These are phyloP conservation scores for Solanum ossicruentum DNA, from an alignment of 257 asterid species.

Conservation along the genomic window DNA sequence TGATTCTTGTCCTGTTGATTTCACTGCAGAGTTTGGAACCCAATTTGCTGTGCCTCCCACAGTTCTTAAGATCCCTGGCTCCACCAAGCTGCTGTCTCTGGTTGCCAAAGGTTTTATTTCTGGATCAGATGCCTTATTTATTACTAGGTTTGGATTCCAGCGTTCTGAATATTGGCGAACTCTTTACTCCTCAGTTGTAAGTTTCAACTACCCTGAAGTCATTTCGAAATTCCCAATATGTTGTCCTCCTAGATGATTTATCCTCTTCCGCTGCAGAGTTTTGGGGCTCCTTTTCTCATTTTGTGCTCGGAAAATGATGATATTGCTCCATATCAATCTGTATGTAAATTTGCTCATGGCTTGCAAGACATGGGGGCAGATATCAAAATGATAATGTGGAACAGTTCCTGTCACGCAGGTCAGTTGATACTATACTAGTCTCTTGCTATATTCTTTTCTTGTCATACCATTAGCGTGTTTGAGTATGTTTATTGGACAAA, in stretches of 20 bases:
- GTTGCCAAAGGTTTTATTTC: conserved; percentile 65
- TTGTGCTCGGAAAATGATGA: conserved; percentile 62
- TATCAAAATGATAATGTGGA: conserved; percentile 46
- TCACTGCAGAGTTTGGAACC: conserved; percentile 60
- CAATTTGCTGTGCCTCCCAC: conserved; percentile 52
- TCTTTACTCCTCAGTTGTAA: conserved; percentile 70
- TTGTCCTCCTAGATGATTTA: background rate
- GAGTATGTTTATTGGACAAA: background rate
- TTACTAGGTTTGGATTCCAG: conserved; percentile 73
- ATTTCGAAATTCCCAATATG: background rate
- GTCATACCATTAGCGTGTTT: background rate
- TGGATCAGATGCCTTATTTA: conserved; percentile 77
- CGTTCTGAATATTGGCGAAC: conserved; percentile 71
- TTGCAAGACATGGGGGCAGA: conserved; percentile 57
- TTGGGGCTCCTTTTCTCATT: conserved; percentile 67
- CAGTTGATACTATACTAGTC: conserved; percentile 5
- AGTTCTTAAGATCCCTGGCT: conserved; percentile 65
- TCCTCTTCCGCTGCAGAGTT: conserved; percentile 27
- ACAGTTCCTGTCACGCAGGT: conserved; percentile 37
- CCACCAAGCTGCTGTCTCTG: conserved; percentile 52
- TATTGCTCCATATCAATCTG: conserved; percentile 39
- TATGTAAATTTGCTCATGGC: conserved; percentile 41
- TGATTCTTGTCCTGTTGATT: conserved; percentile 86
- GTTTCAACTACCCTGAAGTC: conserved; percentile 10
- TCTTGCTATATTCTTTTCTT: background rate